Evolutionary conservation across 1,284 basidiomycete genomes (phyloP), one percentile per base, ranked within the genome.

Genomic region (Volvariella volvacea): DNA sequence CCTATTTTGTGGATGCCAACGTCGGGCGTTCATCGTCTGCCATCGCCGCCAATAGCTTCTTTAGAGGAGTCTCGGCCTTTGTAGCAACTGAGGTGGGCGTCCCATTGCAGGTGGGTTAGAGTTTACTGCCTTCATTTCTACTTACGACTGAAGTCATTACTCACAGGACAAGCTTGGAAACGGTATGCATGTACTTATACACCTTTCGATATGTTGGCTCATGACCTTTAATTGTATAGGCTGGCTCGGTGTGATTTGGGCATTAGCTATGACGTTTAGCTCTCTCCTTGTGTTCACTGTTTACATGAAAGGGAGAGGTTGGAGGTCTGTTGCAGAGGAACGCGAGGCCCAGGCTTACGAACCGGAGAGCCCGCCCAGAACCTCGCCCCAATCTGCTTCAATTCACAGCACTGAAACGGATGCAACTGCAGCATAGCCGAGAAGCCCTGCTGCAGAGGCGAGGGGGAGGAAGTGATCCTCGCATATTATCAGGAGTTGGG

Each of bases 1-100:
- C 85, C 0, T 89, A 88, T 54, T 70, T 88, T 40, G 82, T 88
- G 4, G 88, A 92, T 55, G 78, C 85, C 2, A 91, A 90, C 55
- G 65, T 68, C 2, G 88, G 89, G 4, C 73, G 84, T 15, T 83
- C 83, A 0, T 77, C 80, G 1, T 77, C 74, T 12, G 85, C 83
- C 2, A 77, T 86, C 3, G 82, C 87, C 0, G 63, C 71, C 14
- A 91, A 91, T 57, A 84, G 82, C 48, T 71, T 66, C 20, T 84
- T 84, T 60, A 73, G 88, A 32, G 86, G 88, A 1, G 40, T 80
- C 1, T 67, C 74, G 2, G 89, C 84, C 12, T 84, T 90, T 50
- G 64, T 85, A 10, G 80, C 81, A 3, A 75, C 77, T 1, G 86
- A 91, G 57, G 61, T 82, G 12, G 80, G 79, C 1, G 77, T 81